Evolutionary conservation across 352 stramenopile species (phyloP).

Genomic region (Pythium volutum): DNA sequence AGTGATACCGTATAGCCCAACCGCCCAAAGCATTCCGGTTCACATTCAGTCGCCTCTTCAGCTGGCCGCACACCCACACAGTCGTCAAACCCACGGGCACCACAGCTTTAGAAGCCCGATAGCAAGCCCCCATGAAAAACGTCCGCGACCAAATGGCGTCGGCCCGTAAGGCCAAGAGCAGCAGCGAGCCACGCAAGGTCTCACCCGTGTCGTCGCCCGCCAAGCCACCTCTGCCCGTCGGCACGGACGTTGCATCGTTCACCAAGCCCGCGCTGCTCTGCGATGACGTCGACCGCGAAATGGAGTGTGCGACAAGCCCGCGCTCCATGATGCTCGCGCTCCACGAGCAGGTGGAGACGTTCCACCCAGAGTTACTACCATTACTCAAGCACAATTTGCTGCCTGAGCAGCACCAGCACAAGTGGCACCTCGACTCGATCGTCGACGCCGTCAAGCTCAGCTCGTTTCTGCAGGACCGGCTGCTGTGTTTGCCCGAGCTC

Average conservation of each 20-base stretch:
- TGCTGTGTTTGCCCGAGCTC: constrained; percentile 70
- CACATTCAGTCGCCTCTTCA: too few species aligned
- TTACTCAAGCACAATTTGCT: constrained; percentile 41
- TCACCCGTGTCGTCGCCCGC: constrained; percentile 21
- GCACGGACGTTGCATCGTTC: background rate
- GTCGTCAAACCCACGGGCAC: too few species aligned
- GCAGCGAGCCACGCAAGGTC: constrained; percentile 20
- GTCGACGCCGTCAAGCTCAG: constrained; percentile 64
- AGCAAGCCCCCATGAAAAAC: constrained; percentile 17
- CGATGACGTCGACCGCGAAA: constrained; percentile 27
- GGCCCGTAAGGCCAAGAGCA: constrained; percentile 18
- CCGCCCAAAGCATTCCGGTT: too few species aligned
- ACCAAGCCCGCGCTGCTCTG: constrained; percentile 9
- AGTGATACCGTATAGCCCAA: background rate
- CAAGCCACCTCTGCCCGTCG: background rate
- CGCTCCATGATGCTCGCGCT: constrained; percentile 27
- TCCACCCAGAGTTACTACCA: constrained; percentile 58
- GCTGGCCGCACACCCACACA: background rate
- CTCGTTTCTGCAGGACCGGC: constrained; percentile 61
- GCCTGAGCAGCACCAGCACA: constrained; percentile 31
- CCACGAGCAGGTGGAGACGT: constrained; percentile 36
- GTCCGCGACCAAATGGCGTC: constrained; percentile 14
- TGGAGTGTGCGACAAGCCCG: constrained; percentile 23
- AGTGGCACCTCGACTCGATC: constrained; percentile 39
- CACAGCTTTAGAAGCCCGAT: too few species aligned